phyloP scores from a whole-genome alignment of 2,329 filamentous ascomycete species.

The Sporothrix variecibatus region DNA sequence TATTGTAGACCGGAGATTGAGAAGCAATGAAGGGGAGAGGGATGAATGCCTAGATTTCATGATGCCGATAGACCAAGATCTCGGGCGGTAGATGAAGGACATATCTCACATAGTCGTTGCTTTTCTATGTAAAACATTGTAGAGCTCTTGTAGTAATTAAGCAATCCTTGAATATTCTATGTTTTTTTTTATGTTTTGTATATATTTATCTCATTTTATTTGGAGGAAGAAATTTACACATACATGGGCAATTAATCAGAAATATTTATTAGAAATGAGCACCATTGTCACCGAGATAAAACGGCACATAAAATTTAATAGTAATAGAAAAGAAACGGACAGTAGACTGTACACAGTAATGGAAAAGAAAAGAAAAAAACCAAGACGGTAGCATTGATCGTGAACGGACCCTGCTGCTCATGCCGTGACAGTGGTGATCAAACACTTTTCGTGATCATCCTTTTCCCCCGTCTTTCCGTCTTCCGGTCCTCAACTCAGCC shows the following conservation, averaged over 20 bases:
- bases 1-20: neutral
- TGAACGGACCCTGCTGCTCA: neutral
- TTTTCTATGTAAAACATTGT: neutral
- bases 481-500: neutral
- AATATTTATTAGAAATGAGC: neutral
- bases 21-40: neutral
- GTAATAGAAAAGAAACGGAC: neutral
- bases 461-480: neutral
- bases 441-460: neutral
- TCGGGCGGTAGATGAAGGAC: neutral
- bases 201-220: too few relatives aligned
- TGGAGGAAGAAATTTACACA: too few relatives aligned
- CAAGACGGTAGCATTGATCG: neutral
- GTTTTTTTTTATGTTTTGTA: neutral
- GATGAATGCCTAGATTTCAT: neutral
- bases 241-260: too few relatives aligned
- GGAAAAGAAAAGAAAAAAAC: neutral
- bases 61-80: neutral
- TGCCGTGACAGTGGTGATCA: constrained; percentile 7
- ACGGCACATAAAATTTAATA: neutral
- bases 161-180: neutral
- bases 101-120: neutral
- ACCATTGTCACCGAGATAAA: neutral
- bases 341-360: neutral
- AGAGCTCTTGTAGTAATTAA: neutral